Evolutionary conservation across 192 early-diverging fungal species (phyloP).

Genomic region (Nowakowskiella sp.): DNA sequence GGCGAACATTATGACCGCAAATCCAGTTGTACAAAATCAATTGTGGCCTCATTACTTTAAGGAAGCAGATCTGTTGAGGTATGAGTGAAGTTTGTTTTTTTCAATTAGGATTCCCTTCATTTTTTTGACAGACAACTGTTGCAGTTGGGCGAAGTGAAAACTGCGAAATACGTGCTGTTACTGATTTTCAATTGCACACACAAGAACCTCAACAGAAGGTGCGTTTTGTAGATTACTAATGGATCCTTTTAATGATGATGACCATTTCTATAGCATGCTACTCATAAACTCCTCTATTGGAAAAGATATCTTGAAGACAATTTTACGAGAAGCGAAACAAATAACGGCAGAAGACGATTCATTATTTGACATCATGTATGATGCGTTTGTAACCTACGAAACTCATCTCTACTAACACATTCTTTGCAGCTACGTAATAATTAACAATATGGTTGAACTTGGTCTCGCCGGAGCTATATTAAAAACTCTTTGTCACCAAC

Average conservation of each 20-base stretch:
- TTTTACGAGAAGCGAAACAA: too few relatives aligned
- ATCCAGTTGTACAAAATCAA: conserved; percentile 32
- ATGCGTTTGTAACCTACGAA: not conserved
- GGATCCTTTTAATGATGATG: too few relatives aligned
- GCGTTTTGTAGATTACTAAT: too few relatives aligned
- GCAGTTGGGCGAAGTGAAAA: conserved; percentile 14
- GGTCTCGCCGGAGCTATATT: conserved; percentile 21
- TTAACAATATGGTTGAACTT: conserved; percentile 28
- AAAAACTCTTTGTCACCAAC: not conserved
- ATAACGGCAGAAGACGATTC: too few relatives aligned
- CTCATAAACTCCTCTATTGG: conserved; percentile 16
- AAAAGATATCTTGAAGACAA: conserved; percentile 3
- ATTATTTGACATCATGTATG: conserved; percentile 24
- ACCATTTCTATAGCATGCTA: conserved; percentile 10
- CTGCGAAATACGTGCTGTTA: conserved; percentile 27
- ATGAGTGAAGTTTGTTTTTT: conserved; percentile 9
- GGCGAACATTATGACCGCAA: conserved; percentile 44
- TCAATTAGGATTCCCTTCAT: not conserved
- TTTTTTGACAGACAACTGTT: conserved; percentile 25
- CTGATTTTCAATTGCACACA: conserved; percentile 34
- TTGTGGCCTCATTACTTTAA: conserved; percentile 37
- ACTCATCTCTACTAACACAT: not conserved
- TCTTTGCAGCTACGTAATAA: conserved; percentile 17
- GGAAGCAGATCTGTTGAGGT: conserved; percentile 28
- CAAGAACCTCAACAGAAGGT: conserved; percentile 25